These are phyloP conservation scores for Iberis pinnata DNA, from an alignment of 345 rosid genomes.

Conservation along the genomic window DNA sequence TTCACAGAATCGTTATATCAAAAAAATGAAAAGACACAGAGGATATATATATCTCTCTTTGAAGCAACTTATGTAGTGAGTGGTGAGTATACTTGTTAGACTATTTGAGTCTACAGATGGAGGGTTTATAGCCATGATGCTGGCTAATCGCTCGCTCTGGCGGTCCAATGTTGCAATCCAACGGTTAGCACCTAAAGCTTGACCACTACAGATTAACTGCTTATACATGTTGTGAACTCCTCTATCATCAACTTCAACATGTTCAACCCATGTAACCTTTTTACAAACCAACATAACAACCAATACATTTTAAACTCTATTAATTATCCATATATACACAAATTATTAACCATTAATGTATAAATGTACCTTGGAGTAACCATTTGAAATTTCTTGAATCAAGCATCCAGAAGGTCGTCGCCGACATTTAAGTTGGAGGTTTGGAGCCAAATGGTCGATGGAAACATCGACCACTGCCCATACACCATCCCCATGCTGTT, in stretches of 20 bases:
- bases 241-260: slow-evolving; percentile 81
- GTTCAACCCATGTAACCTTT: slow-evolving; percentile 91
- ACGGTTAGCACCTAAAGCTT: slow-evolving; percentile 81
- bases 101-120: slow-evolving; percentile 52
- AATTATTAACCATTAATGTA: too few species aligned
- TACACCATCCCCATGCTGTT: slow-evolving; percentile 59
- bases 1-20: background rate
- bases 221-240: slow-evolving; percentile 54
- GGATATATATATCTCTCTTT: background rate
- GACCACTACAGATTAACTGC: slow-evolving; percentile 54
- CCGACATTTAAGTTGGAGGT: slow-evolving; percentile 42
- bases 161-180: slow-evolving; percentile 82
- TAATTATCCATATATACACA: background rate
- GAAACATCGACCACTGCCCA: slow-evolving; percentile 98
- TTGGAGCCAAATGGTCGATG: slow-evolving; percentile 58
- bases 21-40: background rate
- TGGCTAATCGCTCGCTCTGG: slow-evolving; percentile 72
- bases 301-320: background rate
- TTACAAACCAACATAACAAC: background rate
- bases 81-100: slow-evolving; percentile 23
- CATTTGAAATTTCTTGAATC: slow-evolving; percentile 71
- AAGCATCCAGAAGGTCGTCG: slow-evolving; percentile 88
- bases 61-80: background rate
- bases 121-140: slow-evolving; percentile 51
- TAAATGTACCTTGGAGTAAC: slow-evolving; percentile 58